A percentile compares a stretch with the other conserved stretches of the same genome.
Evolutionary conservation across 768 basidiomycete species (phyloP).

Genomic region (Suillus placidus): DNA sequence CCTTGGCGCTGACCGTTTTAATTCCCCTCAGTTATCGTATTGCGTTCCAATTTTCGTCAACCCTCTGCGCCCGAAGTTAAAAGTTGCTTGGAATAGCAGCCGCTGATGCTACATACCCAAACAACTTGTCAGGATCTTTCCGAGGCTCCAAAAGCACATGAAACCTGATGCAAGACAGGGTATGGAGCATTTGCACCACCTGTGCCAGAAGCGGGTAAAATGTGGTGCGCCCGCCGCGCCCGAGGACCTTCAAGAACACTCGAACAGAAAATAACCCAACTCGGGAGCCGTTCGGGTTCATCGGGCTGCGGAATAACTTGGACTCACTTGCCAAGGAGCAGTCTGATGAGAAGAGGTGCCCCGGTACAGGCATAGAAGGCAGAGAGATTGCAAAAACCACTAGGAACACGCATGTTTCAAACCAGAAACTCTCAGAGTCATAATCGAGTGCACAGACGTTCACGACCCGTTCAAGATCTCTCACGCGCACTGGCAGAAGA

Average conservation of each 20-base stretch:
- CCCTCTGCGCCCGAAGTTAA: not conserved
- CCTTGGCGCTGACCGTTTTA: not conserved
- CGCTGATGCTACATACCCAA: not conserved
- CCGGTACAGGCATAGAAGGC: not conserved
- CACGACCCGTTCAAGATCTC: not conserved
- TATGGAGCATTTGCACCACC: not conserved
- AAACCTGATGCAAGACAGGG: not conserved
- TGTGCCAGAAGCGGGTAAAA: not conserved
- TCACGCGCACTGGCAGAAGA: not conserved
- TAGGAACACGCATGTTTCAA: not conserved
- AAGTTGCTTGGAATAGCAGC: not conserved
- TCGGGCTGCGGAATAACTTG: not conserved
- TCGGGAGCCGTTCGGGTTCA: not conserved
- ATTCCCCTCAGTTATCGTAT: not conserved
- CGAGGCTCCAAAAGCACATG: not conserved
- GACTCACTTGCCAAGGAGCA: not conserved
- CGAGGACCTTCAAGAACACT: not conserved
- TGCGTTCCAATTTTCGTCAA: not conserved
- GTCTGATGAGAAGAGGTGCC: not conserved
- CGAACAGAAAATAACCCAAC: not conserved
- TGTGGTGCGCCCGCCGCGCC: not conserved
- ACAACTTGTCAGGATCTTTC: conserved; percentile 1
- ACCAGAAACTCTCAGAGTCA: not conserved
- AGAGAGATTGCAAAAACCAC: too few species aligned
- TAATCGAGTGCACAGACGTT: not conserved